phyloP scores from a whole-genome alignment of 1,284 basidiomycete genomes.

The Sphagnurus paluster region DNA sequence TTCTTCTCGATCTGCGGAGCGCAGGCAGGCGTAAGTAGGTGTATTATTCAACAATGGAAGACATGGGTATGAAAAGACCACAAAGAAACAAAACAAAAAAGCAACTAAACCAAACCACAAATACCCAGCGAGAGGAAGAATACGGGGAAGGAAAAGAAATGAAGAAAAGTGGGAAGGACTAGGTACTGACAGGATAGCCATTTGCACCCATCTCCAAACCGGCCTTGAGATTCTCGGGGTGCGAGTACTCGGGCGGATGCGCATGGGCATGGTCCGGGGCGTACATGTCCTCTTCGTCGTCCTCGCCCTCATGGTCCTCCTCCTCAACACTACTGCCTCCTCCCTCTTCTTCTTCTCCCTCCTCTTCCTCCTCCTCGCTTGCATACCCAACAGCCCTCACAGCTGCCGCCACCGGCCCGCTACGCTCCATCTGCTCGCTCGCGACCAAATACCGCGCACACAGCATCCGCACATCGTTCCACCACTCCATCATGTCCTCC shows the following conservation, averaged over 20 bases:
- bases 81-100: too few species aligned
- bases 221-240: slow-evolving; percentile 37
- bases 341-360: slow-evolving; percentile 60
- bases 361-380: slow-evolving; percentile 74
- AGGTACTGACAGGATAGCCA: slow-evolving; percentile 69
- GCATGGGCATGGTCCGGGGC: slow-evolving; percentile 55
- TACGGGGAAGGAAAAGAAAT: not conserved
- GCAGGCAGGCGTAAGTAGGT: too few species aligned
- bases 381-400: slow-evolving; percentile 87
- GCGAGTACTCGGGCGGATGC: slow-evolving; percentile 53
- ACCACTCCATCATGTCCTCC: slow-evolving; percentile 99
- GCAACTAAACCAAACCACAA: too few species aligned
- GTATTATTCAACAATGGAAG: not conserved
- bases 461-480: slow-evolving; percentile 98
- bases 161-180: slow-evolving; percentile 3
- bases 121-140: too few species aligned
- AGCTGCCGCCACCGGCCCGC: slow-evolving; percentile 91
- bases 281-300: slow-evolving; percentile 65
- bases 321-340: slow-evolving; percentile 72
- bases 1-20: slow-evolving; percentile 48
- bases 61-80: too few species aligned
- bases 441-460: slow-evolving; percentile 96
- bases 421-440: slow-evolving; percentile 91
- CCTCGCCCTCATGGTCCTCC: slow-evolving; percentile 51
- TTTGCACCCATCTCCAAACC: slow-evolving; percentile 58